Percentiles rank a stretch among this genome's conserved stretches.
Conservation (phyloP, 306 rosid genomes). For the Glycyrrhiza uralensis region DNA sequence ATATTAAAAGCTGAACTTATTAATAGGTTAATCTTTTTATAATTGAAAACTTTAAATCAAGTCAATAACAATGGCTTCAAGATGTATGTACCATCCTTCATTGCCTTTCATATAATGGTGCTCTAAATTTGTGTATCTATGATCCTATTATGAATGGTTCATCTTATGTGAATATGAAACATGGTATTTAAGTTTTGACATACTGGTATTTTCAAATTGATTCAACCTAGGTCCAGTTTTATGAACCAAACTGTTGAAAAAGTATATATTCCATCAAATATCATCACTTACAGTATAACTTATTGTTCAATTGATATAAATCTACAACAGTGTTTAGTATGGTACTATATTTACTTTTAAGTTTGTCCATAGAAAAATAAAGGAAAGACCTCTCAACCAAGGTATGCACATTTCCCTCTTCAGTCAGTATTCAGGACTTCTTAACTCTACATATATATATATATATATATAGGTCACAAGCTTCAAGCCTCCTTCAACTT, state of each 20-base stretch:
- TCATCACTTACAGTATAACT: constrained; percentile 1
- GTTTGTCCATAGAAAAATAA: not conserved
- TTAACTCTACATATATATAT: constrained; percentile 6
- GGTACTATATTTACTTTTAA: not conserved
- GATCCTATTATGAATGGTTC: not conserved
- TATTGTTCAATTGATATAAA: not conserved
- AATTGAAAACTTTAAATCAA: too few relatives aligned
- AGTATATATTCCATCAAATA: constrained; percentile 5
- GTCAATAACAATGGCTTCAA: too few relatives aligned
- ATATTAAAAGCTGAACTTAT: not conserved
- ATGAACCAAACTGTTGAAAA: not conserved
- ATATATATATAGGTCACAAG: not conserved
- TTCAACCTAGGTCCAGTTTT: not conserved
- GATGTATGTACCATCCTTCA: not conserved
- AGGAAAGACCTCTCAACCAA: constrained; percentile 1
- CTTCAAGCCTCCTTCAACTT: constrained; percentile 27
- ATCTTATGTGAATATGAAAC: not conserved
- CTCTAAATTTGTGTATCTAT: not conserved
- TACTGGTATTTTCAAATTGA: not conserved
- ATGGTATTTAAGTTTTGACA: not conserved
- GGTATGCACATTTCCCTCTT: constrained; percentile 40
- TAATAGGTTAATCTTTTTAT: not conserved
- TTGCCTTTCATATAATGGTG: not conserved
- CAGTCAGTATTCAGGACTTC: not conserved
- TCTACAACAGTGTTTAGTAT: not conserved